Conservation (phyloP, 345 rosid species). For the Citrus cavaleriei region DNA sequence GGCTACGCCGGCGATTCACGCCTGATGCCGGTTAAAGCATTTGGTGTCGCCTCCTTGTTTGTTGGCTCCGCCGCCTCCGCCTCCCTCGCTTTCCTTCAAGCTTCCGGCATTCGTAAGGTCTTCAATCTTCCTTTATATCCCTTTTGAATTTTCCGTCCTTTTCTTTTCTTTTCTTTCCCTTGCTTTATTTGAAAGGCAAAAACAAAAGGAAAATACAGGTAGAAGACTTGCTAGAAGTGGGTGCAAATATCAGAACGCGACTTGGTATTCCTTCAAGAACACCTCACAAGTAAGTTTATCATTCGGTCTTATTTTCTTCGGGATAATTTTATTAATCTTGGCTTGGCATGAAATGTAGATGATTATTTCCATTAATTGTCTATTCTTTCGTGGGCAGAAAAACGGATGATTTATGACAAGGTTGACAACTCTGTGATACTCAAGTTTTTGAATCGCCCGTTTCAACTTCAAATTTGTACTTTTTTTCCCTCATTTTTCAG, state of each 20-base stretch:
- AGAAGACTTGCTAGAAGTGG: slow-evolving; percentile 43
- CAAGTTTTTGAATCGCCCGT: not conserved
- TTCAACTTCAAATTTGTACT: not conserved
- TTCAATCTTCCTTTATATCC: not conserved
- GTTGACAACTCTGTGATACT: not conserved
- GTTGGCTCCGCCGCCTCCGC: slow-evolving; percentile 37
- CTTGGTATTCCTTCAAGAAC: slow-evolving; percentile 33
- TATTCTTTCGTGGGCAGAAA: not conserved
- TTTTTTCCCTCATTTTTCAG: no score
- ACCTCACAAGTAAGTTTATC: slow-evolving; percentile 15
- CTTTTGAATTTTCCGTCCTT: not conserved
- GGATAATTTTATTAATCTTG: not conserved
- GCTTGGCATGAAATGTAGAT: not conserved
- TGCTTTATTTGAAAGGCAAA: no score
- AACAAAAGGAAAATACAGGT: slow-evolving; percentile 18
- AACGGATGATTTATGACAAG: not conserved
- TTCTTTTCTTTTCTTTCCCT: not conserved
- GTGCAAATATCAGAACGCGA: slow-evolving; percentile 36
- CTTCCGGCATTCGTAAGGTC: slow-evolving; percentile 41
- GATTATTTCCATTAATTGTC: not conserved
- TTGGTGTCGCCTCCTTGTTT: slow-evolving; percentile 43
- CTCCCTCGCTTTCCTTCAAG: slow-evolving; percentile 31
- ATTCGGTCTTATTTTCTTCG: no score
- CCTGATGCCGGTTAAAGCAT: slow-evolving; percentile 42
- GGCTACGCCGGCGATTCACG: slow-evolving; percentile 29